A percentile compares a stretch with the other conserved stretches of the same genome.
These are phyloP conservation scores for Dryadomyces quercivorus DNA, from an alignment of 2,329 filamentous ascomycete species.

Conservation along the genomic window DNA sequence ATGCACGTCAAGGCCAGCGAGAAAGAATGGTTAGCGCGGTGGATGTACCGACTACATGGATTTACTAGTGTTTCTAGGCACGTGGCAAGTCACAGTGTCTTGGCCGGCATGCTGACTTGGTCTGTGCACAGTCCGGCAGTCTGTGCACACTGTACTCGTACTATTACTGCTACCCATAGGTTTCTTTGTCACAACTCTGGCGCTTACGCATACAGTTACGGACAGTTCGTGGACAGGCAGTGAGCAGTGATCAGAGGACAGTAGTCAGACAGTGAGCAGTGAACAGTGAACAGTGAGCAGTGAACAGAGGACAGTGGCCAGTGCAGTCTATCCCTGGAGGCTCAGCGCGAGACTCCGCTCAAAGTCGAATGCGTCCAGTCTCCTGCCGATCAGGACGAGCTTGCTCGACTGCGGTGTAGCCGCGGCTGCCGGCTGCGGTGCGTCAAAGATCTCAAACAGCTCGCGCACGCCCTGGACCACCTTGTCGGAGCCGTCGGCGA, in stretches of 20 bases:
- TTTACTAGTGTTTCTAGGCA: neutral
- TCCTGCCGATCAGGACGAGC: conserved; percentile 51
- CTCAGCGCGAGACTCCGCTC: conserved; percentile 23
- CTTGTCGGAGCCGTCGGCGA: conserved; percentile 53
- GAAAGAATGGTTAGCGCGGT: neutral
- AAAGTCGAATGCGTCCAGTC: conserved; percentile 39
- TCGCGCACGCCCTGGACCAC: conserved; percentile 88
- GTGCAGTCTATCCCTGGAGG: neutral
- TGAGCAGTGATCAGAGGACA: too few relatives aligned
- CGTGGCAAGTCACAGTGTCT: too few relatives aligned
- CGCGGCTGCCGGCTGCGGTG: conserved; percentile 19
- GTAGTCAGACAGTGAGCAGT: neutral
- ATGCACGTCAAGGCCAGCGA: neutral
- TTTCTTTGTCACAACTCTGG: too few relatives aligned
- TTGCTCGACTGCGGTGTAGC: conserved; percentile 32
- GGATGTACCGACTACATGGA: neutral
- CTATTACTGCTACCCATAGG: too few relatives aligned
- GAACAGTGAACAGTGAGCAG: neutral
- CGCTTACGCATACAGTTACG: neutral
- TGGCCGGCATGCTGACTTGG: too few relatives aligned
- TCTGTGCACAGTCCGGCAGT: too few relatives aligned
- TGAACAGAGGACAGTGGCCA: too few relatives aligned
- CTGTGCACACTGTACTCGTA: too few relatives aligned
- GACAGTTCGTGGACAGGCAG: too few relatives aligned
- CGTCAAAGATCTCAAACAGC: conserved; percentile 81